Evolutionary conservation across 1,284 basidiomycete genomes (phyloP).

Genomic region (Mycena citricolor): DNA sequence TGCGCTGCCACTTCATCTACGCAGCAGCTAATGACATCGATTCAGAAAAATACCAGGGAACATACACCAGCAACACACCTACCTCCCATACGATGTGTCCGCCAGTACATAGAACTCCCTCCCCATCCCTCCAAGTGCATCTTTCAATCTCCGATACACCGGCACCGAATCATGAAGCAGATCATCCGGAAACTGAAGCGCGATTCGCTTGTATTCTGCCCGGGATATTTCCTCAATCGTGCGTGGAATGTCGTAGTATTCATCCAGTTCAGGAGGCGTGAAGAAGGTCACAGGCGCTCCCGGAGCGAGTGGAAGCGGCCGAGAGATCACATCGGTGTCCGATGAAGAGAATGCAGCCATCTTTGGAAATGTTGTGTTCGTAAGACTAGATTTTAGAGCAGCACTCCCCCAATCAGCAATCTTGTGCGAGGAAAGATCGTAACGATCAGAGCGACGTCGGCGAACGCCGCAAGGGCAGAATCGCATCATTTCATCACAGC

Average conservation of each 20-base stretch:
- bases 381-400: too few relatives aligned
- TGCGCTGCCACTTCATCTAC: slow-evolving; percentile 96
- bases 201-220: slow-evolving; percentile 48
- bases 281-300: slow-evolving; percentile 2
- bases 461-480: too few relatives aligned
- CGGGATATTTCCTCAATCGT: slow-evolving; percentile 16
- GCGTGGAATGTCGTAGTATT: slow-evolving; percentile 22
- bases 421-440: too few relatives aligned
- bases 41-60: slow-evolving; percentile 24
- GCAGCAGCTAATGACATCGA: slow-evolving; percentile 77
- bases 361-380: too few relatives aligned
- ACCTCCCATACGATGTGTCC: slow-evolving; percentile 97
- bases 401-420: too few relatives aligned
- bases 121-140: slow-evolving; percentile 43
- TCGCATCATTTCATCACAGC: too few relatives aligned
- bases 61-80: slow-evolving; percentile 33
- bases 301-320: slow-evolving; percentile 12
- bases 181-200: slow-evolving; percentile 96
- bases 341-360: slow-evolving; percentile 22
- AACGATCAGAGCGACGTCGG: too few relatives aligned
- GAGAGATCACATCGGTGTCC: slow-evolving; percentile 21
- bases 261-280: slow-evolving; percentile 15
- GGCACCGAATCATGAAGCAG: slow-evolving; percentile 86
- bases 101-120: slow-evolving; percentile 87
- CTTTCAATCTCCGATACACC: slow-evolving; percentile 77